Evolutionary conservation across 202 grass and related monocot genomes (phyloP), one percentile per base, ranked within the genome.

Genomic region (Eragrostis tef): DNA sequence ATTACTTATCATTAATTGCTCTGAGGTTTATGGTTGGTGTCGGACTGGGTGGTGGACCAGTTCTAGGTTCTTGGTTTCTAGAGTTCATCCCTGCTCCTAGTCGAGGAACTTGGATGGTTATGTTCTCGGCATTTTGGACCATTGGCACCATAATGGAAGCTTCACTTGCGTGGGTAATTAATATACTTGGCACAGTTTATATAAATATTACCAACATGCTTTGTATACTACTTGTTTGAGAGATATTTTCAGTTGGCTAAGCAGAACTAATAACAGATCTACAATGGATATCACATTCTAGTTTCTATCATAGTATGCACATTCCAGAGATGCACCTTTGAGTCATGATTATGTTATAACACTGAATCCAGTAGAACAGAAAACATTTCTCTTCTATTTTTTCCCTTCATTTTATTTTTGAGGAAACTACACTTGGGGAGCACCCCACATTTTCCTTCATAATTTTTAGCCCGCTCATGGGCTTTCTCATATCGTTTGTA

Each of bases 131-230:
- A 67, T 95, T 98, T 85, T 98, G 96, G 96, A 87, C 89, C 29
- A 78, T 98, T 69, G 92, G 92, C 59, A 98, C 96, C 67, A 98
- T 98, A 69, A 85, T 98, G 87, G 96, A 98, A 85, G 92, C 92
- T 73, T 98, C 96, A 66, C 85, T 98, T 80, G 96, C 96, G 83
- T 95, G 96, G 96, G 96, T 98, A 91, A 78, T 85, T 57, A 52
- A 21, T 81, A 70, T 63, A 42, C 77, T 83, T 66, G 79, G 41
- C 53, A 66, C 78, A 78, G 81, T 11, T 46, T 12, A 47, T 67
- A 16, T 22, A 45, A 69, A 15, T 64, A 9, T 70, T 52, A 22
- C n/a, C 31, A 43, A 17, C 0, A 4, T 74, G 13, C 45, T 46
- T 83, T 72, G 17, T 44, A 26, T 49, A 42, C 3, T 60, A 47